Base-by-base conservation (phyloP, 1,284 basidiomycete species). In the Tausonia pullulans region DNA sequence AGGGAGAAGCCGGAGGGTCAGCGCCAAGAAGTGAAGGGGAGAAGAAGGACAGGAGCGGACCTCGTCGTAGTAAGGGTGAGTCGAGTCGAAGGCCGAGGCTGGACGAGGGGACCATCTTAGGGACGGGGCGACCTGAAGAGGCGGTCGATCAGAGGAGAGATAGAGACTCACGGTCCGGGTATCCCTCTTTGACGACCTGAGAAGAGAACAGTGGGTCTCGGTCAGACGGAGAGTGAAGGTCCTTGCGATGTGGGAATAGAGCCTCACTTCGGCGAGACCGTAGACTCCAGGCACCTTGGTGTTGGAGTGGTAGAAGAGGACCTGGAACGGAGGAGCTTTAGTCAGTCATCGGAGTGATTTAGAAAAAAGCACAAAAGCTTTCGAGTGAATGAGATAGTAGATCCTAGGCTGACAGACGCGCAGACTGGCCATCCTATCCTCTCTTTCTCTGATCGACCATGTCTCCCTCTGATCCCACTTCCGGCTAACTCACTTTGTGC, bases 221-320 rank as follows among this genome's bases (percentile, higher is more conserved):
- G 53, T 46, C 27, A 49, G 49, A 48, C 39, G 60, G 43, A 5
- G 41, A 27, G 11, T n/a, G 54, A 51, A 44, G 52, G 56, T 7
- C 45, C 16, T 11, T 48, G 27, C 4, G 4, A 55, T 16, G 59
- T 44, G 60, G 50, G 55, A 48, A n/a, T 39, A 45, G 41, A 48
- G 55, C 61, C 79, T 61, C 67, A 88, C 86, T 80, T 87, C 83
- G 5, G 90, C 90, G 71, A 93, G 84, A 7, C 83, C 91, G 60
- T 87, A 88, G 58, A 95, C 84, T 14, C 92, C 91, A 70, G 92
- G 93, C 52, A 76, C 81, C 78, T 93, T 95, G 77, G 87, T 90
- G 74, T 92, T 98, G 16, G 90, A 94, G 72, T 96, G 92, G 74
- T 97, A 98, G 77, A 82, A 82, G 8, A 82, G 71, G n/a, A 81